A percentile compares a stretch with the other conserved stretches of the same genome.
Conservation (phyloP, 202 grass and related monocot genomes). For the Schoenoplectus triqueter region DNA sequence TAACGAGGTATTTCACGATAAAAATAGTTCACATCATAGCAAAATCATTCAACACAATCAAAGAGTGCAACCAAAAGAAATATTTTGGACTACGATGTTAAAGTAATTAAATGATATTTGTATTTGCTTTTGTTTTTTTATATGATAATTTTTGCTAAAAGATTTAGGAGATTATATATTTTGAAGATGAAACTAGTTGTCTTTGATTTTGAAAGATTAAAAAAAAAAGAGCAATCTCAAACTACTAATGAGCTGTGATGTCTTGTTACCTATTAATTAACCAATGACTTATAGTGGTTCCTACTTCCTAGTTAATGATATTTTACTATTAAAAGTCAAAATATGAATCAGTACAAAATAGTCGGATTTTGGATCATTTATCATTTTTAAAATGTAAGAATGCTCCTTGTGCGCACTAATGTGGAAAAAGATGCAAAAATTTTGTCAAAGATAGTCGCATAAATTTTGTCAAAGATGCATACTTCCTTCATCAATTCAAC, state of each 20-base stretch:
- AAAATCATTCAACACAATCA: no score
- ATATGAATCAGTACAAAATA: not conserved
- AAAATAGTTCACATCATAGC: no score
- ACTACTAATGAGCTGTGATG: not conserved
- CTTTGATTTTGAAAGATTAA: no score
- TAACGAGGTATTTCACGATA: no score
- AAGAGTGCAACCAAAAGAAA: no score
- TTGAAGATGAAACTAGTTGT: no score
- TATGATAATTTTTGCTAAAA: no score
- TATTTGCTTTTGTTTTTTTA: no score
- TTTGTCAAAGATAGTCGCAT: constrained; percentile 10
- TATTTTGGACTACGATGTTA: no score
- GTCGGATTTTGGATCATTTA: not conserved
- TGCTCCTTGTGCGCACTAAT: not conserved
- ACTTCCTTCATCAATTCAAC: not conserved
- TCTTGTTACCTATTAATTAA: not conserved
- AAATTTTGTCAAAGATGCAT: constrained; percentile 5
- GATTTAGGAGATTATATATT: no score
- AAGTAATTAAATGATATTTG: no score
- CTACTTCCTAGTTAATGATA: not conserved
- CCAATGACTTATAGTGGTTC: not conserved
- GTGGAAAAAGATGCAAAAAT: not conserved
- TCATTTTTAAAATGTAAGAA: not conserved
- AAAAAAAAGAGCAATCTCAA: no score
- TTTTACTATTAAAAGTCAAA: not conserved